Percentiles rank a stretch among this genome's conserved stretches.
These are phyloP conservation scores for Borealophlyctis nickersoniae DNA, from an alignment of 192 early-diverging fungal genomes.

Conservation along the genomic window DNA sequence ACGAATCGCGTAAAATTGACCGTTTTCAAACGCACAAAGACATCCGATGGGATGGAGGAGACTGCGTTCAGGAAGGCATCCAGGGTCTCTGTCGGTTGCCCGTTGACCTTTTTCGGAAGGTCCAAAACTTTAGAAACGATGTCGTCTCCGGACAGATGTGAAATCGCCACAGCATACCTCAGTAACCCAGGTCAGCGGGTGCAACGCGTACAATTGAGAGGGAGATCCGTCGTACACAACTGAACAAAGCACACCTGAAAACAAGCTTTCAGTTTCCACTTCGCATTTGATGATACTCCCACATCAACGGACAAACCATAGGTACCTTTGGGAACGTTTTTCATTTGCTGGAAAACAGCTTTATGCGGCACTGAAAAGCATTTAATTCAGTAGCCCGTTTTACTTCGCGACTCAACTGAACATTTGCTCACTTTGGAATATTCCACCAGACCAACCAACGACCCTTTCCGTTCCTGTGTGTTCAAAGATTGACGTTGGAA, in stretches of 20 bases:
- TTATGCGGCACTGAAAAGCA: slow-evolving; percentile 35
- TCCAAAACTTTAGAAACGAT: too few species aligned
- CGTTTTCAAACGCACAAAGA: slow-evolving; percentile 33
- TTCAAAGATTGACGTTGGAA: slow-evolving; percentile 6
- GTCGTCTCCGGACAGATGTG: too few species aligned
- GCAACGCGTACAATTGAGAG: slow-evolving; percentile 34
- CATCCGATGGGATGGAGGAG: slow-evolving; percentile 22
- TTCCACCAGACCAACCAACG: slow-evolving; percentile 16
- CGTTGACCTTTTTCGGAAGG: slow-evolving; percentile 5
- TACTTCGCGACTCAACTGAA: too few species aligned
- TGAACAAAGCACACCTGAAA: slow-evolving; percentile 37
- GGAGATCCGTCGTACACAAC: slow-evolving; percentile 43
- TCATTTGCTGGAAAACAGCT: slow-evolving; percentile 38
- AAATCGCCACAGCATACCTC: too few species aligned
- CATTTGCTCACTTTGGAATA: slow-evolving; percentile 30
- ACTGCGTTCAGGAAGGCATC: slow-evolving; percentile 23
- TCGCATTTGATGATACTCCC: background rate
- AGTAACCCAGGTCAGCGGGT: slow-evolving; percentile 36
- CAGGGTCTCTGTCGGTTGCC: background rate
- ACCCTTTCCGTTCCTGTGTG: slow-evolving; percentile 5
- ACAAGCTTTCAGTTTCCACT: background rate
- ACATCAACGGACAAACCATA: background rate
- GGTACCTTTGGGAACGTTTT: slow-evolving; percentile 29
- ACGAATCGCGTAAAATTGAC: slow-evolving; percentile 38
- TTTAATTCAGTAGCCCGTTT: too few species aligned